Conservation (phyloP, 225 moss, liverwort and hornwort genomes). For the Physcomitrellopsis africana region DNA sequence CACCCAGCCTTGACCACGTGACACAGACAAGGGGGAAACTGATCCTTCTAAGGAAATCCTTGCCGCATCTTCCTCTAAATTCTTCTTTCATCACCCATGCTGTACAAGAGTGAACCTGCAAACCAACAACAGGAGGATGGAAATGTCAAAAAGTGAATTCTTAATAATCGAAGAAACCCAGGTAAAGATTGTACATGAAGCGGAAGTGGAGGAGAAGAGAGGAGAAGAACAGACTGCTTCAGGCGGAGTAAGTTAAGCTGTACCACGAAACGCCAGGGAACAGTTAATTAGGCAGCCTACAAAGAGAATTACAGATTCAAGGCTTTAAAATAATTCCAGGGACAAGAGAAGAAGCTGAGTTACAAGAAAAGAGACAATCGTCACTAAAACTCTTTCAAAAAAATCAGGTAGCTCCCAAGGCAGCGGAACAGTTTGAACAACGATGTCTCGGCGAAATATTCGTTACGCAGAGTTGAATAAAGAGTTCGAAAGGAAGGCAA, state of each 20-base stretch:
- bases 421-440: neutral
- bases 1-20: conserved; percentile 39
- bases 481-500: neutral
- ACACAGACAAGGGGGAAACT: conserved; percentile 18
- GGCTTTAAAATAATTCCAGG: conserved; percentile 26
- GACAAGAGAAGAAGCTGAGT: conserved; percentile 22
- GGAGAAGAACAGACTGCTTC: conserved; percentile 18
- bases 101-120: conserved; percentile 32
- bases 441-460: no score
- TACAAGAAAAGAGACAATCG: conserved; percentile 1
- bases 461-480: neutral
- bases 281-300: conserved; percentile 18
- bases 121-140: conserved; percentile 30
- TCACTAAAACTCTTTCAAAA: neutral
- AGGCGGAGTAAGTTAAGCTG: conserved; percentile 24
- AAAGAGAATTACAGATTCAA: conserved; percentile 38
- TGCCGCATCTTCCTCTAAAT: conserved; percentile 21
- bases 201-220: neutral
- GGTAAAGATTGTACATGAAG: conserved; percentile 17
- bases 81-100: conserved; percentile 34
- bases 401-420: neutral
- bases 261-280: conserved; percentile 21
- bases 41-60: conserved; percentile 24
- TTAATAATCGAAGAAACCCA: conserved; percentile 26
- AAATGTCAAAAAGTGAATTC: conserved; percentile 34